Base-by-base conservation (phyloP, 2,329 filamentous ascomycete species). In the Sclerotinia spermophila region DNA sequence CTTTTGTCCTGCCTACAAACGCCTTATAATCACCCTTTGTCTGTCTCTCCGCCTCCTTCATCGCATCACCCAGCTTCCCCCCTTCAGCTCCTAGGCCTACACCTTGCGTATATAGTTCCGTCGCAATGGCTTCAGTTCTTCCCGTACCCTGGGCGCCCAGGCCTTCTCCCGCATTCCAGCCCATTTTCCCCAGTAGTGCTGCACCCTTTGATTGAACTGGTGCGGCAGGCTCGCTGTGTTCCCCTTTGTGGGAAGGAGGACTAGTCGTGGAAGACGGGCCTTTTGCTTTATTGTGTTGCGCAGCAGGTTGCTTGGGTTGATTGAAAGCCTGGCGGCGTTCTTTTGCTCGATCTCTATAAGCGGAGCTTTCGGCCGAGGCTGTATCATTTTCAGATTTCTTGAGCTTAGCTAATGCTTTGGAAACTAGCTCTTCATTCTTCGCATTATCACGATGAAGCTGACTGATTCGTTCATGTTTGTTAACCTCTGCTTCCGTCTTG, bases 71-170 rank as follows among this genome's bases (percentile, higher is more conserved):
- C 51, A 91, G 80, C 76, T 89, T 90, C n/a, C 88, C 86, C 0
- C 90, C 89, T 76, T 90, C 86, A 2, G 90, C 90, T 0, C 90
- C 90, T 24, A 93, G 81, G 1, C 90, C 90, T 1, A 91, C 90
- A 27, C 90, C 90, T 24, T 89, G 86, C 30, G 86, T 84, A 78
- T 92, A 93, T 13, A 89, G 85, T 67, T 87, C 85, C 19, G 89
- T 89, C 42, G 85, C 84, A 68, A 92, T 87, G 5, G 87, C 88
- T 66, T 89, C 86, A 0, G 86, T 90, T 58, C 87, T 84, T 0
- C 90, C 90, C 8, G 84, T 84, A 8, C 87, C 88, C 60, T 86
- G 84, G 0, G 86, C 88, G 2, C 90, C 90, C 5, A 92, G 82
- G 0, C 90, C 90, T 70, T 85, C 83, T 13, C 90, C 90, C 1